A percentile compares a stretch with the other conserved stretches of the same genome.
phyloP scores from a whole-genome alignment of 495 filamentous ascomycete genomes.

The Xylaria telfairii region DNA sequence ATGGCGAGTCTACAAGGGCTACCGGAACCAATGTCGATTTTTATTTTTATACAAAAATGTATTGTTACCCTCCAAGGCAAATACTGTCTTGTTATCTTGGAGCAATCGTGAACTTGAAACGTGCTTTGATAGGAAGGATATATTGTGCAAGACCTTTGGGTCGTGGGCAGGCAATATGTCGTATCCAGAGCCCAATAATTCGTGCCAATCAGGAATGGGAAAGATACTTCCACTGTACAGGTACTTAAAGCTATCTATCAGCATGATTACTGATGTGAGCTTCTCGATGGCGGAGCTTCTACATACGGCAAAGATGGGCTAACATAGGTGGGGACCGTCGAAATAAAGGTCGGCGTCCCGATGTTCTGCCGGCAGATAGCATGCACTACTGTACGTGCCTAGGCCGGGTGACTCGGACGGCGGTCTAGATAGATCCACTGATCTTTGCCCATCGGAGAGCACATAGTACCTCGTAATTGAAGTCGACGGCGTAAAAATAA shows the following conservation, averaged over 20 bases:
- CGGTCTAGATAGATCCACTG: too few species aligned
- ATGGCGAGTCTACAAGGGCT: background rate
- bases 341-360: slow-evolving; percentile 25
- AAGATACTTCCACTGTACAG: too few species aligned
- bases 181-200: too few species aligned
- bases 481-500: too few species aligned
- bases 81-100: background rate
- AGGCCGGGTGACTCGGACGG: too few species aligned
- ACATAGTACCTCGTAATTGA: too few species aligned
- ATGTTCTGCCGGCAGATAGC: slow-evolving; percentile 26
- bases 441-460: too few species aligned
- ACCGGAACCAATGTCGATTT: background rate
- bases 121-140: background rate
- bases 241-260: background rate
- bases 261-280: background rate
- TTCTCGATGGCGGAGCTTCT: slow-evolving; percentile 30
- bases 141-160: background rate
- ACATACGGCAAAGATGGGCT: slow-evolving; percentile 17
- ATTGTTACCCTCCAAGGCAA: background rate
- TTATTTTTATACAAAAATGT: background rate
- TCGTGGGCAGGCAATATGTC: background rate
- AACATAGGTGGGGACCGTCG: too few species aligned
- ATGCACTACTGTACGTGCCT: background rate
- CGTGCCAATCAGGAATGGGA: too few species aligned
- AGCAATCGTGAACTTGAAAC: background rate